phyloP scores from a whole-genome alignment of 2,329 filamentous ascomycete genomes.

The Aspergillus sp. region DNA sequence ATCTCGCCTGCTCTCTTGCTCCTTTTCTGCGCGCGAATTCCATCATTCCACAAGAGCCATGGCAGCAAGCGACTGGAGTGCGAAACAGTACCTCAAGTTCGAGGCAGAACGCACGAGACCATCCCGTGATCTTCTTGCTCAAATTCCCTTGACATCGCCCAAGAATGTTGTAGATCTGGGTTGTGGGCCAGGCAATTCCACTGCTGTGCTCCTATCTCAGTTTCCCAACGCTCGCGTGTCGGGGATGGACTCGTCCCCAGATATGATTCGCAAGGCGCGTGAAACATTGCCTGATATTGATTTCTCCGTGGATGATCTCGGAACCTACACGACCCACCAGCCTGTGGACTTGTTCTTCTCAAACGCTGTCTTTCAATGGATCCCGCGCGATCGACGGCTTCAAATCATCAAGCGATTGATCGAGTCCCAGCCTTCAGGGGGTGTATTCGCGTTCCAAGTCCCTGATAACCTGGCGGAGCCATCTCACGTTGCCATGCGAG shows the following conservation, averaged over 20 bases:
- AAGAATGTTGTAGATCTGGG: constrained; percentile 56
- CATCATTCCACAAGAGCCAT: not conserved
- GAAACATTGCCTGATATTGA: constrained; percentile 40
- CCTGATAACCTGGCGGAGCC: constrained; percentile 53
- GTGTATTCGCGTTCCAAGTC: constrained; percentile 56
- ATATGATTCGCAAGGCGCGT: constrained; percentile 56
- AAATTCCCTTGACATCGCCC: constrained; percentile 44
- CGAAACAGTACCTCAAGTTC: constrained; percentile 59
- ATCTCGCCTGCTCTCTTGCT: not conserved
- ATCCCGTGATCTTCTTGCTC: constrained; percentile 54
- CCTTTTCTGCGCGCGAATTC: not conserved
- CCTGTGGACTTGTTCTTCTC: constrained; percentile 51
- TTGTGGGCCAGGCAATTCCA: constrained; percentile 62
- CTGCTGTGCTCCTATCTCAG: constrained; percentile 46
- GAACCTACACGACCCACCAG: constrained; percentile 37
- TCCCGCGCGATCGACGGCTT: constrained; percentile 47
- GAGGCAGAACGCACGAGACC: constrained; percentile 54
- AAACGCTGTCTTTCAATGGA: constrained; percentile 63
- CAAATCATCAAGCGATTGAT: constrained; percentile 48
- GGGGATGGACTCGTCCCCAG: constrained; percentile 56
- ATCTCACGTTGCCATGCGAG: constrained; percentile 53
- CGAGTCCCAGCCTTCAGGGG: constrained; percentile 40
- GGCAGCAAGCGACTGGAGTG: constrained; percentile 47
- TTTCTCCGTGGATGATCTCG: constrained; percentile 51
- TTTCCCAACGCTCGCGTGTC: constrained; percentile 51